A percentile compares a stretch with the other conserved stretches of the same genome.
These are phyloP conservation scores for Arabidopsis suecica DNA, from an alignment of 345 rosid species.

Conservation along the genomic window DNA sequence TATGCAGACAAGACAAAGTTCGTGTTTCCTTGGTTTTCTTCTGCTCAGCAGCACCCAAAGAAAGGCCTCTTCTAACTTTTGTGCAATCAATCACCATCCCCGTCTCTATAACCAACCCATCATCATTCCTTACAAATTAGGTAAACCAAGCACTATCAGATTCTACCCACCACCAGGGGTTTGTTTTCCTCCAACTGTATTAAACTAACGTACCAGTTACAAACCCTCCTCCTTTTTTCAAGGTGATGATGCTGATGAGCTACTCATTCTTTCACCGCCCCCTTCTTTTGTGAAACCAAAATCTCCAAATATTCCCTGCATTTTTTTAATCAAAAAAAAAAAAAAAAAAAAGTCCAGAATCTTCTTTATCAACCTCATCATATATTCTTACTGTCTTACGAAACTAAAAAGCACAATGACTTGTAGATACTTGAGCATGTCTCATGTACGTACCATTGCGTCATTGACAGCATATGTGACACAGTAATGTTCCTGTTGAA, in stretches of 20 bases:
- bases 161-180: conserved; percentile 1
- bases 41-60: conserved; percentile 61
- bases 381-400: neutral
- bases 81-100: conserved; percentile 27
- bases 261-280: conserved; percentile 21
- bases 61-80: conserved; percentile 33
- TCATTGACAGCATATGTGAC: conserved; percentile 88
- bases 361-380: conserved; percentile 16
- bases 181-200: neutral
- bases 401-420: conserved; percentile 1
- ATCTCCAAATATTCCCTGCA: conserved; percentile 68
- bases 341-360: conserved; percentile 1
- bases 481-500: conserved; percentile 59
- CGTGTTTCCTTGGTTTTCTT: conserved; percentile 16
- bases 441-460: conserved; percentile 65
- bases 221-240: conserved; percentile 38
- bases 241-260: conserved; percentile 27
- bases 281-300: conserved; percentile 60
- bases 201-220: conserved; percentile 33
- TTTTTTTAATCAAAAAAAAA: neutral
- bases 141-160: neutral
- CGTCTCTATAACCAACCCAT: conserved; percentile 8
- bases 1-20: neutral
- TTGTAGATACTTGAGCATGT: conserved; percentile 9
- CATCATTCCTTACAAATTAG: conserved; percentile 10